phyloP scores from a whole-genome alignment of 2,329 filamentous ascomycete genomes.

The Hypoxylon sp. region DNA sequence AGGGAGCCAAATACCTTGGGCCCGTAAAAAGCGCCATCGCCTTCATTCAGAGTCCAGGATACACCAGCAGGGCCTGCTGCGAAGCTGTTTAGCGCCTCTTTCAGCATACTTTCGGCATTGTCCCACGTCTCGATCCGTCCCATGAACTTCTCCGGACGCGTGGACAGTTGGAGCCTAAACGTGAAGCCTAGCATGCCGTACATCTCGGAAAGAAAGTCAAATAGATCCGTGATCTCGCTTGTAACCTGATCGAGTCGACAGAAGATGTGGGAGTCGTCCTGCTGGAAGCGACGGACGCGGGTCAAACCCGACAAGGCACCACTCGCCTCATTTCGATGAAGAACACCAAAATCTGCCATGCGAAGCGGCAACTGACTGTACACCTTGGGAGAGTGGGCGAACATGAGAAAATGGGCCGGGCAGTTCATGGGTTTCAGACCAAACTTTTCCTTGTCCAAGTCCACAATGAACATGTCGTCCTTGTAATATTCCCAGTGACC shows the following conservation, averaged over 20 bases:
- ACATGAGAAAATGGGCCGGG: constrained; percentile 87
- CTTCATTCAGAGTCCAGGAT: constrained; percentile 90
- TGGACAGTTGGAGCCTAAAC: constrained; percentile 96
- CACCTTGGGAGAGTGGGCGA: constrained; percentile 74
- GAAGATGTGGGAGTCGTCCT: constrained; percentile 93
- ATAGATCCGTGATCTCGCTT: constrained; percentile 71
- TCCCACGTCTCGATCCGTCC: constrained; percentile 91
- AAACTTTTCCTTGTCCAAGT: constrained; percentile 73
- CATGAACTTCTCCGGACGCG: constrained; percentile 87
- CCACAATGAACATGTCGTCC: constrained; percentile 89
- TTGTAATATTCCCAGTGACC: constrained; percentile 94
- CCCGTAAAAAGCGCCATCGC: constrained; percentile 97
- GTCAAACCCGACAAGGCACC: constrained; percentile 85
- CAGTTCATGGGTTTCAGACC: constrained; percentile 95
- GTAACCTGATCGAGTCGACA: constrained; percentile 67
- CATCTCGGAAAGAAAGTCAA: constrained; percentile 75
- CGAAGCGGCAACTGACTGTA: constrained; percentile 86
- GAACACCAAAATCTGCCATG: constrained; percentile 86
- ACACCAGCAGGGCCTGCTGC: constrained; percentile 65
- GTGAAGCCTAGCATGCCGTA: constrained; percentile 87
- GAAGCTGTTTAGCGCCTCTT: constrained; percentile 83
- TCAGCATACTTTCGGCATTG: constrained; percentile 83
- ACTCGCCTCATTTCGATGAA: constrained; percentile 89
- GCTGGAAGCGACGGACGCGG: constrained; percentile 86
- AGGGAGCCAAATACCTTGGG: constrained; percentile 76